Evolutionary conservation across 331 rosid genomes (phyloP), one percentile per base, ranked within the genome.

Genomic region (Phaseolus coccineus): DNA sequence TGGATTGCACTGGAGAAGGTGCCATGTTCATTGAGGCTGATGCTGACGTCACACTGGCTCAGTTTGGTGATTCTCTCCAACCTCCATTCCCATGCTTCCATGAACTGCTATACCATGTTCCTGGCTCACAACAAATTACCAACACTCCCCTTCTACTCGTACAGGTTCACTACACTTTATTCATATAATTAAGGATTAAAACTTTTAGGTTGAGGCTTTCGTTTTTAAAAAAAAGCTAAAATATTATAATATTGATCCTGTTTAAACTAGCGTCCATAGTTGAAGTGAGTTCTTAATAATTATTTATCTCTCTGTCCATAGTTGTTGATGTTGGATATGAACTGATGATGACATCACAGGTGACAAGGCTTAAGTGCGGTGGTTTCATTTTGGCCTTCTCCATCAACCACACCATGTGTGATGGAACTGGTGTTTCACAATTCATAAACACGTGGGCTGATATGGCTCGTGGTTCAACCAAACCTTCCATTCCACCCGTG

Each of bases 1-100:
- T 78, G 14, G 88, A 85, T 44, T 85, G 85, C 37, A 85, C 25
- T 0, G 88, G 71, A 0, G 81, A 84, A 0, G 87, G 87, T 25
- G 78, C 53, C 56, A 4, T 61, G 16, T 84, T 84, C 39, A 1
- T 69, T 1, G 84, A 74, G 44, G 87, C 81, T 7, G 81, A 79
- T 42, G 87, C 81, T 4, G 81, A 83, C 9, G 74, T 79, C 6
- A 59, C 81, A 24, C 65, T 84, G 25, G 57, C 59, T 13, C 40
- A 79, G 4, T 62, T 84, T 42, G 74, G 78, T 28, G 83, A 67
- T 1, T 19, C 22, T 19, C 71, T 84, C 7, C 70, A 61, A 15
- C 78, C 75, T 15, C 81, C 81, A 68, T 69, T 74, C 24, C 71
- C 84, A 1, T 78, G 80, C 73, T 57, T 47, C 14, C 15, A 78